Evolutionary conservation across 495 filamentous ascomycete genomes (phyloP).

Genomic region (Daldinia vernicosa): DNA sequence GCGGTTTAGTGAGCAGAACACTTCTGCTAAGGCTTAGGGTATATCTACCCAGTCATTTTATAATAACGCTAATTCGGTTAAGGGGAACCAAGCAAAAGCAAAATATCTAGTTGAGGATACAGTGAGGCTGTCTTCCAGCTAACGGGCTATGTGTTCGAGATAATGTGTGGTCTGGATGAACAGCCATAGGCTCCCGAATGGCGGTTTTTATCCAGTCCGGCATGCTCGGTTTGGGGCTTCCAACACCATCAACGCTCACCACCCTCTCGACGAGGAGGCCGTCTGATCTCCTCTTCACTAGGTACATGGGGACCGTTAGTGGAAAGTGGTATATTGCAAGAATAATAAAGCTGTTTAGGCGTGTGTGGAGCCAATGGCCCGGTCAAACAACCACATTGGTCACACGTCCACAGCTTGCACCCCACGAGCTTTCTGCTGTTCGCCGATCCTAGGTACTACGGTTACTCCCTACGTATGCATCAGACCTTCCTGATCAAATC

Average conservation of each 20-base stretch:
- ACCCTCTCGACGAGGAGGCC: conserved; percentile 62
- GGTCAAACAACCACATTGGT: conserved; percentile 48
- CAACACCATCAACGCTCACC: conserved; percentile 39
- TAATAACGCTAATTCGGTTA: conserved; percentile 14
- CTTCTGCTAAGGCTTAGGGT: conserved; percentile 22
- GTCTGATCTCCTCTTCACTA: conserved; percentile 48
- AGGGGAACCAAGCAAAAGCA: conserved; percentile 28
- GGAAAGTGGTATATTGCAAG: conserved; percentile 47
- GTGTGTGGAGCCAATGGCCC: conserved; percentile 50
- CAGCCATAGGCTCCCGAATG: conserved; percentile 35
- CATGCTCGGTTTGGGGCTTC: conserved; percentile 35
- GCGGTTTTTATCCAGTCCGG: conserved; percentile 41
- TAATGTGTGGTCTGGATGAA: conserved; percentile 27
- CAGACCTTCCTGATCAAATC: conserved; percentile 42
- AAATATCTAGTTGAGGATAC: conserved; percentile 30
- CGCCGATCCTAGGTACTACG: conserved; percentile 47
- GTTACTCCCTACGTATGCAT: conserved; percentile 42
- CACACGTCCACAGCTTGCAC: conserved; percentile 47
- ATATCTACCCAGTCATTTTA: conserved; percentile 47
- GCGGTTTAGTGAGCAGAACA: conserved; percentile 38
- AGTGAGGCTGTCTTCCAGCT: conserved; percentile 24
- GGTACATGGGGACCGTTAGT: conserved; percentile 44
- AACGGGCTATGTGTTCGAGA: conserved; percentile 23
- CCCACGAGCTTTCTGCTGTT: conserved; percentile 46
- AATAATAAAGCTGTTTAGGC: conserved; percentile 48